Evolutionary conservation across 495 filamentous ascomycete species (phyloP).

Genomic region (Penicillium goetzii): DNA sequence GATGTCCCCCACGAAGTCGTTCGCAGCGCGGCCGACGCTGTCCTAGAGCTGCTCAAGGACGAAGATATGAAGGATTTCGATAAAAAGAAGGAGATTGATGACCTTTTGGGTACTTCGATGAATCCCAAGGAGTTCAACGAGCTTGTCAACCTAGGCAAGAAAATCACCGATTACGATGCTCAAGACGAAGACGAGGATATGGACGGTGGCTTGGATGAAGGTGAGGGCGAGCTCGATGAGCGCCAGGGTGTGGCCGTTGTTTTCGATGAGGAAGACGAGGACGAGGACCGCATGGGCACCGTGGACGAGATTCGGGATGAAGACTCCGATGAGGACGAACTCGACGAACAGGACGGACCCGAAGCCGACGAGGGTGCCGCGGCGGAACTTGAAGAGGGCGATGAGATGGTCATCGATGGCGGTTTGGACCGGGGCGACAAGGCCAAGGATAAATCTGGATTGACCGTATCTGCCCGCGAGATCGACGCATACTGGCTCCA

Average conservation of each 20-base stretch:
- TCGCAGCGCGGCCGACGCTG: conserved; percentile 92
- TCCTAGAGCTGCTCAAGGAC: conserved; percentile 89
- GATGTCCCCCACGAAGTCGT: conserved; percentile 93
- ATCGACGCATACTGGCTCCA: conserved; percentile 99
- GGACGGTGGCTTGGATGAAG: conserved; percentile 64
- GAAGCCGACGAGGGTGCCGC: conserved; percentile 57
- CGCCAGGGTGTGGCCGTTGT: conserved; percentile 96
- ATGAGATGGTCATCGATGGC: conserved; percentile 83
- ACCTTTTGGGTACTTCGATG: conserved; percentile 81
- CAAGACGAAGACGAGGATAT: conserved; percentile 95
- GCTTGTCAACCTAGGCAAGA: conserved; percentile 94
- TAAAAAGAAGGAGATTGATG: conserved; percentile 97
- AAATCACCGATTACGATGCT: conserved; percentile 97
- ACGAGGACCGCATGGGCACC: conserved; percentile 74
- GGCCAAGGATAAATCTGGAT: conserved; percentile 54
- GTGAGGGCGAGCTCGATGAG: conserved; percentile 81
- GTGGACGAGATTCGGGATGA: conserved; percentile 83
- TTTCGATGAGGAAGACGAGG: conserved; percentile 93
- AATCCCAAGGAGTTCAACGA: conserved; percentile 94
- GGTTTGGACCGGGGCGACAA: conserved; percentile 46
- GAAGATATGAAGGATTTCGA: conserved; percentile 96
- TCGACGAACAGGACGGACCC: conserved; percentile 51
- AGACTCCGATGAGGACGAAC: conserved; percentile 73
- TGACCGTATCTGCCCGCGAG: conserved; percentile 73
- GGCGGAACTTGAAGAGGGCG: conserved; percentile 51